Conservation (phyloP, 805 yeast genomes). For the Candida orba region DNA sequence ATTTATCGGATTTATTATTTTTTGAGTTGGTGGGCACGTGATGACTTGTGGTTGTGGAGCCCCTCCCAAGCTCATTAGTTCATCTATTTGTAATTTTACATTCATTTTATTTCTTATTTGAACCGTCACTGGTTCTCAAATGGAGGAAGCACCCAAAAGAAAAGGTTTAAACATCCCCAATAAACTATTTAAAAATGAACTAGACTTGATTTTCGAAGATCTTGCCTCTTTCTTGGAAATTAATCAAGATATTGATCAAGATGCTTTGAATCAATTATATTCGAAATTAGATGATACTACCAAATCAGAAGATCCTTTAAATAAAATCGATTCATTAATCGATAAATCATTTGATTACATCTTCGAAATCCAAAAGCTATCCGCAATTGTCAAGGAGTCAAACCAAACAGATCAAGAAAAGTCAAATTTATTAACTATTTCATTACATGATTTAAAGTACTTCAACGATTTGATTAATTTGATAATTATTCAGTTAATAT, state of each 20-base stretch:
- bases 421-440: conserved; percentile 43
- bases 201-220: conserved; percentile 27
- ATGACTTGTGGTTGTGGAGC: too few species aligned
- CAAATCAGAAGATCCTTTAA: background rate
- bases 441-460: conserved; percentile 78
- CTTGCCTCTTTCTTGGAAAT: conserved; percentile 17
- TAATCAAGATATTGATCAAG: conserved; percentile 10
- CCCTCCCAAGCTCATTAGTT: too few species aligned
- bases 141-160: background rate
- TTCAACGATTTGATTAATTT: conserved; percentile 59
- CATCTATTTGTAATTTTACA: too few species aligned
- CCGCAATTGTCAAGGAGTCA: conserved; percentile 2
- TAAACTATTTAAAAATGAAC: conserved; percentile 22
- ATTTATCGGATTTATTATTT: too few species aligned
- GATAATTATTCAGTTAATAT: conserved; percentile 64
- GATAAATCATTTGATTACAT: conserved; percentile 8
- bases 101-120: too few species aligned
- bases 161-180: conserved; percentile 26
- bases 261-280: conserved; percentile 12
- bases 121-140: too few species aligned
- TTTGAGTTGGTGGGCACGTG: too few species aligned
- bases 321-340: conserved; percentile 1
- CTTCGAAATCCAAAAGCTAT: conserved; percentile 12
- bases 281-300: background rate
- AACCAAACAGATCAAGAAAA: conserved; percentile 13